A percentile compares a stretch with the other conserved stretches of the same genome.
phyloP scores from a whole-genome alignment of 2,329 filamentous ascomycete species.

The Beauveria scarabaeidicola region DNA sequence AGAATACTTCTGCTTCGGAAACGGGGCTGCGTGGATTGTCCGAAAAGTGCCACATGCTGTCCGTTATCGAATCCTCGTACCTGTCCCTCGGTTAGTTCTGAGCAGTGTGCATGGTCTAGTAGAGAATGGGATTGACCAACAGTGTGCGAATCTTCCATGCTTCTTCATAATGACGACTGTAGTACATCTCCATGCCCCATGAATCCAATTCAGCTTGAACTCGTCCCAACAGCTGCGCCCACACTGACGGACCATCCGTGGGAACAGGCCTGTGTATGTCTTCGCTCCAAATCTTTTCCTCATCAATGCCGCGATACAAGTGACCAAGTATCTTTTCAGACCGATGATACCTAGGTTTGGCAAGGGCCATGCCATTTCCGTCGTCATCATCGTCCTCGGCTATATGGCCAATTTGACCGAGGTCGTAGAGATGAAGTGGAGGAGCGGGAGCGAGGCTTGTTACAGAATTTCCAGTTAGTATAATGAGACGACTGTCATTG shows the following conservation, averaged over 20 bases:
- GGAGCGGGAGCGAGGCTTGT: slow-evolving; percentile 31
- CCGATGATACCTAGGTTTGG: slow-evolving; percentile 49
- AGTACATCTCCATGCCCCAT: slow-evolving; percentile 22
- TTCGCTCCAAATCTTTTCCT: slow-evolving; percentile 53
- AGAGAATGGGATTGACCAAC: slow-evolving; percentile 30
- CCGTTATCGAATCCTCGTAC: slow-evolving; percentile 36
- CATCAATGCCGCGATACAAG: slow-evolving; percentile 66
- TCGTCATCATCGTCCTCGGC: slow-evolving; percentile 23
- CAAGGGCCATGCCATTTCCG: slow-evolving; percentile 33
- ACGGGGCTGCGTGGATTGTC: slow-evolving; percentile 37
- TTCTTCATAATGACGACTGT: slow-evolving; percentile 25
- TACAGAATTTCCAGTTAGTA: neutral
- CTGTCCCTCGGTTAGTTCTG: slow-evolving; percentile 21
- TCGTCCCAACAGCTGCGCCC: slow-evolving; percentile 30
- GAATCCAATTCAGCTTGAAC: slow-evolving; percentile 17
- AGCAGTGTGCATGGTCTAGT: slow-evolving; percentile 27
- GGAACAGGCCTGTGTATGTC: slow-evolving; percentile 31
- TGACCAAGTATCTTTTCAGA: slow-evolving; percentile 61
- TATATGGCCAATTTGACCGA: slow-evolving; percentile 31
- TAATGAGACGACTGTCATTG: neutral
- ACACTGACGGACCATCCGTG: slow-evolving; percentile 28
- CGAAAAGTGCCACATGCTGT: slow-evolving; percentile 34
- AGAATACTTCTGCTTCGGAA: slow-evolving; percentile 46
- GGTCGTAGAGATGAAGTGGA: slow-evolving; percentile 34
- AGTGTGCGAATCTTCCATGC: slow-evolving; percentile 37